These are phyloP conservation scores for Tylopilus cervinicoccineus DNA, from an alignment of 768 basidiomycete genomes.

Conservation along the genomic window DNA sequence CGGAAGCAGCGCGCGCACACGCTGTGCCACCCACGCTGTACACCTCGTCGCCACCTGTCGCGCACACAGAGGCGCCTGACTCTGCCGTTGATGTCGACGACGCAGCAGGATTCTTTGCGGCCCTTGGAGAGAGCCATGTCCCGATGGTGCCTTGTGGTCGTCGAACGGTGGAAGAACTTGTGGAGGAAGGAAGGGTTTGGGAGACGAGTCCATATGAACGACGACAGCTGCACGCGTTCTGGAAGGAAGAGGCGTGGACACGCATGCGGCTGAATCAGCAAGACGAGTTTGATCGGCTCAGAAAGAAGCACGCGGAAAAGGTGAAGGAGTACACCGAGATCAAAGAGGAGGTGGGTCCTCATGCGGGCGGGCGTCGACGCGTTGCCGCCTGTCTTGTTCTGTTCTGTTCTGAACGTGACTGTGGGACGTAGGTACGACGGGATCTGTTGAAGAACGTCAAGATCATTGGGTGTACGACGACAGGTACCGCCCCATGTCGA, in stretches of 20 bases:
- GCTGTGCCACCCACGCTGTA: background rate
- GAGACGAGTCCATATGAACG: constrained; percentile 50
- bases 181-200: constrained; percentile 45
- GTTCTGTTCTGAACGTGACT: background rate
- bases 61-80: background rate
- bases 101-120: constrained; percentile 34
- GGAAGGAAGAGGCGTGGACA: constrained; percentile 42
- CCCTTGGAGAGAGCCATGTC: constrained; percentile 31
- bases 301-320: constrained; percentile 39
- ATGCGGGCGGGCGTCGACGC: no score
- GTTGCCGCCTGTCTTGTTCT: background rate
- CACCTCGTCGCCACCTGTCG: background rate
- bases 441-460: constrained; percentile 50
- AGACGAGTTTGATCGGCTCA: constrained; percentile 41
- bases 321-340: constrained; percentile 35
- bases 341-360: constrained; percentile 54
- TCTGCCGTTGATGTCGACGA: constrained; percentile 25
- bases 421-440: constrained; percentile 44
- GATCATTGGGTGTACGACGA: constrained; percentile 76
- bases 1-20: background rate
- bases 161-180: constrained; percentile 38
- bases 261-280: constrained; percentile 27
- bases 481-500: constrained; percentile 40
- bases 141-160: constrained; percentile 37
- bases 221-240: constrained; percentile 37